Percentiles rank a stretch among this genome's conserved stretches.
phyloP scores from a whole-genome alignment of 75 land plant genomes.

The Selaginella tamariscina region DNA sequence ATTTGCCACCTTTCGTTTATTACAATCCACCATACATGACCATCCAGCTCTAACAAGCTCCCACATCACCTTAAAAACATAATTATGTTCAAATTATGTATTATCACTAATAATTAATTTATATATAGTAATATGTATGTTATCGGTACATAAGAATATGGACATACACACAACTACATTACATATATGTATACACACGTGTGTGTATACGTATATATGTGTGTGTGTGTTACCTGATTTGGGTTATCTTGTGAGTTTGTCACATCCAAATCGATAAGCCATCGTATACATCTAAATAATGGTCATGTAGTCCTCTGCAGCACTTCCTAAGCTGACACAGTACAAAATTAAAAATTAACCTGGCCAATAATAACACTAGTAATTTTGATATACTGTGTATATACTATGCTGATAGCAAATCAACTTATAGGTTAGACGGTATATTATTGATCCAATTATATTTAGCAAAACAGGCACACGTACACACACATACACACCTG shows the following conservation, averaged over 20 bases:
- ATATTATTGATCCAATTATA: too few species aligned
- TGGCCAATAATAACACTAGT: background rate
- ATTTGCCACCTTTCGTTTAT: conserved; percentile 73
- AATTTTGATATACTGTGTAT: background rate
- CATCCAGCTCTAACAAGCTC: conserved; percentile 66
- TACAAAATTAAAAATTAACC: background rate
- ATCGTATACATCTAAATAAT: conserved; percentile 66
- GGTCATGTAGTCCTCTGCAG: conserved; percentile 71
- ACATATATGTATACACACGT: background rate
- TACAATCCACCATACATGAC: conserved; percentile 67
- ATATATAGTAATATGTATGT: conserved; percentile 4
- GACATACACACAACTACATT: background rate
- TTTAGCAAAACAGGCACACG: too few species aligned
- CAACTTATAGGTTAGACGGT: background rate
- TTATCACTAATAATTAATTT: conserved; percentile 17
- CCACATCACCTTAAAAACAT: conserved; percentile 36
- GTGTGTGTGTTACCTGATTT: conserved; percentile 12
- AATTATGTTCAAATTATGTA: conserved; percentile 17
- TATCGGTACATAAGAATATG: background rate
- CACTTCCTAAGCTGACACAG: conserved; percentile 67
- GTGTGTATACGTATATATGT: background rate
- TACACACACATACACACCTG: conserved; percentile 57
- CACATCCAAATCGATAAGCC: conserved; percentile 33
- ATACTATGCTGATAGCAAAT: background rate
- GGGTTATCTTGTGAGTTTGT: conserved; percentile 14